phyloP scores from a whole-genome alignment of 2,329 filamentous ascomycete species.

The Trematosphaeria pertusa region DNA sequence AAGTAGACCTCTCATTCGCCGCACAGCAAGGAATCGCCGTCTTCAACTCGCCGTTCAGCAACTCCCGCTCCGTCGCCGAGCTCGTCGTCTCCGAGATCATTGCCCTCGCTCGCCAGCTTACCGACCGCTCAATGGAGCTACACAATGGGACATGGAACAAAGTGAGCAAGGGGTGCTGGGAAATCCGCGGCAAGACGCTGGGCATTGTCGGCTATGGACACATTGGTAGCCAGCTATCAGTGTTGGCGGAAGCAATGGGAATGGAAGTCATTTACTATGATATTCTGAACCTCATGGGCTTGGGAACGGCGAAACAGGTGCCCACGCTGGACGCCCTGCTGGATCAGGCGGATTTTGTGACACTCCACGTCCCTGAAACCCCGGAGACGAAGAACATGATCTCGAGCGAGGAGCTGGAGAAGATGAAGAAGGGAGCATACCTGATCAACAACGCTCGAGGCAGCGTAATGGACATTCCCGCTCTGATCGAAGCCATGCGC shows the following conservation, averaged over 20 bases:
- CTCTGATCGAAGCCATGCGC: conserved; percentile 86
- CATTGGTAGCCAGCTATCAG: conserved; percentile 94
- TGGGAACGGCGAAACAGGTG: conserved; percentile 88
- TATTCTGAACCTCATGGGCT: conserved; percentile 89
- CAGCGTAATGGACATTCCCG: conserved; percentile 91
- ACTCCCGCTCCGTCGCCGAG: conserved; percentile 96
- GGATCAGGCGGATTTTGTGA: conserved; percentile 85
- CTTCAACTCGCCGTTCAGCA: conserved; percentile 99
- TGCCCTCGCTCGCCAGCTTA: conserved; percentile 85
- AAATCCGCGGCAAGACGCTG: conserved; percentile 95
- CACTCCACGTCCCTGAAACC: conserved; percentile 91
- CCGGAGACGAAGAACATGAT: conserved; percentile 95
- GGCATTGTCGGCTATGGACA: conserved; percentile 97
- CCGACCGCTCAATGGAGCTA: conserved; percentile 92
- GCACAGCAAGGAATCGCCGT: conserved; percentile 89
- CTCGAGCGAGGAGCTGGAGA: conserved; percentile 74
- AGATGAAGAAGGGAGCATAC: conserved; percentile 94
- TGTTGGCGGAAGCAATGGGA: conserved; percentile 95
- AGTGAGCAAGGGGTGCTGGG: conserved; percentile 95
- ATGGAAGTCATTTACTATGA: conserved; percentile 99
- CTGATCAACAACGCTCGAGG: conserved; percentile 96
- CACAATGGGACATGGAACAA: conserved; percentile 98
- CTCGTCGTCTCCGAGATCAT: conserved; percentile 96
- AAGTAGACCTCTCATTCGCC: conserved; percentile 85
- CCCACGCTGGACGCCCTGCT: conserved; percentile 78